Base-by-base conservation (phyloP, 2,329 filamentous ascomycete genomes). In the Phaeosphaeriaceae sp. region DNA sequence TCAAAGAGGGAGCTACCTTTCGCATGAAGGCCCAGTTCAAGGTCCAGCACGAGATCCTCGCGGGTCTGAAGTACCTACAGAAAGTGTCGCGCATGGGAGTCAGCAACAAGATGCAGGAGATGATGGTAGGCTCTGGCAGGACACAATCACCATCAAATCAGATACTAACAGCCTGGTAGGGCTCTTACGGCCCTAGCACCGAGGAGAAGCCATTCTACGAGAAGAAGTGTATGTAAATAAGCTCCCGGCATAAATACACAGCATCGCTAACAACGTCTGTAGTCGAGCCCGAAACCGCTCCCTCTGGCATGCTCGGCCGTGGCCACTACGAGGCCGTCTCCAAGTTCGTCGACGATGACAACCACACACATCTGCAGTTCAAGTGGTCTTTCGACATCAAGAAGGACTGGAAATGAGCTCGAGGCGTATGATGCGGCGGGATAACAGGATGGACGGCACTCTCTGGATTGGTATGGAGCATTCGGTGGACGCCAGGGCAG, bases 311-410 rank as follows among this genome's bases (percentile, higher is more conserved):
- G 89, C 82, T 98, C 55, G 90, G 88, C 56, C 91, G 95, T 62
- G 95, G 93, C 65, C 89, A 93, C 81, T 99, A 99, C 86, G 91
- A 91, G 61, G 94, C 94, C 64, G 81, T 89, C 61, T 97, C 93
- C 67, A 93, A 88, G 80, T 99, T 99, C 78, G 87, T 97, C 63
- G 95, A 99, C 77, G 95, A 99, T 74, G 95, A 99, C 82, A 90
- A 95, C 79, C 89, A 93, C 80, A 89, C 86, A 65, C 94, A 99
- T 80, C 85, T 99, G 64, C 85, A 90, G 77, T 99, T 99, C 79
- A 91, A 97, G 73, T 99, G 95, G 95, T 89, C 90, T 62, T 98
- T 99, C 74, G 91, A 97, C 76, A 97, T 99, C 78, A 86, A 91
- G 81, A 99, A 98, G 87, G 92, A 97, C 78, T 98, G 95, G 95